These are phyloP conservation scores for Eucalyptus sp. DNA, from an alignment of 345 rosid genomes.

Conservation along the genomic window DNA sequence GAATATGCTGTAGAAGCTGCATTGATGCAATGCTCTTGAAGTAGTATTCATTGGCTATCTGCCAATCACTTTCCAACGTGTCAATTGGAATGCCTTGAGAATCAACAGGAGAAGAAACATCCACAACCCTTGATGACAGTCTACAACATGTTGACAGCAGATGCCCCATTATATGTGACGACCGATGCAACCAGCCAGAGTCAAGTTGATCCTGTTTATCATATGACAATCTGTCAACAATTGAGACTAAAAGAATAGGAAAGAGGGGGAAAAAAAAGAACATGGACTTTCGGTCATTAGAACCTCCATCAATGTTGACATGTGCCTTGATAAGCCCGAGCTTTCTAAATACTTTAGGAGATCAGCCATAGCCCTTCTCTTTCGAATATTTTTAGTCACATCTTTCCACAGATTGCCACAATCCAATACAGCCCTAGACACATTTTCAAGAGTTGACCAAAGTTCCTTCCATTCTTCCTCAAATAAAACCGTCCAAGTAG, in stretches of 20 bases:
- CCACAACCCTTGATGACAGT: constrained; percentile 7
- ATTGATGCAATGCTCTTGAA: constrained; percentile 77
- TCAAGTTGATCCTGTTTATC: constrained; percentile 20
- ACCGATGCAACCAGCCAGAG: constrained; percentile 57
- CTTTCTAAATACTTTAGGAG: constrained; percentile 65
- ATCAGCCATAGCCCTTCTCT: constrained; percentile 61
- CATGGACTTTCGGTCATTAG: not conserved
- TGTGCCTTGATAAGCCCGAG: constrained; percentile 71
- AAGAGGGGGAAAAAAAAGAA: not conserved
- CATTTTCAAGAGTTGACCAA: constrained; percentile 37
- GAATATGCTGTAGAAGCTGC: constrained; percentile 48
- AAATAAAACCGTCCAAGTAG: constrained; percentile 9
- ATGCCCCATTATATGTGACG: constrained; percentile 55
- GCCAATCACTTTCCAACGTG: constrained; percentile 38
- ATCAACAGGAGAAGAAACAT: constrained; percentile 8
- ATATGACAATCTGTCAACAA: not conserved
- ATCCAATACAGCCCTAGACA: constrained; percentile 27
- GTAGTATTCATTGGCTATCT: constrained; percentile 49
- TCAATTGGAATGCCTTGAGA: constrained; percentile 8
- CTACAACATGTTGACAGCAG: constrained; percentile 30
- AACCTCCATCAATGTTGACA: constrained; percentile 57
- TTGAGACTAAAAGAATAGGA: not conserved
- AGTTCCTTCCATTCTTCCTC: constrained; percentile 41
- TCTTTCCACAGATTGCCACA: constrained; percentile 67
- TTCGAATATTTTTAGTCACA: constrained; percentile 31